These are phyloP conservation scores for Ophiognomonia clavigignenti-juglandacearum DNA, from an alignment of 2,329 filamentous ascomycete genomes.

Conservation along the genomic window DNA sequence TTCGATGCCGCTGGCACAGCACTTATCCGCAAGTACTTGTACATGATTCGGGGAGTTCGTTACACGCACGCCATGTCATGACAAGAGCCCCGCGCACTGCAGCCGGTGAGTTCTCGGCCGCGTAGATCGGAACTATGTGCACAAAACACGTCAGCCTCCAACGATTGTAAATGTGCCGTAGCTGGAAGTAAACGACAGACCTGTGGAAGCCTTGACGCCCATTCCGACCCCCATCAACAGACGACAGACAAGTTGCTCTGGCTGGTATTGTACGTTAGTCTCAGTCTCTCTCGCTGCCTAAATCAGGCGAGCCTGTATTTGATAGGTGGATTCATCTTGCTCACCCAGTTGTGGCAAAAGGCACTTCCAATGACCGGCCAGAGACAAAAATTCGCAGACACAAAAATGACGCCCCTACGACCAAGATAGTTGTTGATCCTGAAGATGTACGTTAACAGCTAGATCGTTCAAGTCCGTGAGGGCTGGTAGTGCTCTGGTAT, in stretches of 20 bases:
- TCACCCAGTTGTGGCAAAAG: background rate
- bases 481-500: background rate
- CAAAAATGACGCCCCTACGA: conserved; percentile 54
- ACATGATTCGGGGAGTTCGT: no score
- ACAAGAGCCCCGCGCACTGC: conserved; percentile 6
- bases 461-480: background rate
- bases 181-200: background rate
- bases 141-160: background rate
- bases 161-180: no score
- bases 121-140: conserved; percentile 1
- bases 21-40: no score
- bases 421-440: conserved; percentile 29
- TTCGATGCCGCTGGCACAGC: background rate
- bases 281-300: no score
- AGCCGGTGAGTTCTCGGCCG: conserved; percentile 5
- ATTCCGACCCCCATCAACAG: conserved; percentile 31
- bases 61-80: background rate
- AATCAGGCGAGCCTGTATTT: background rate
- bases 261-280: conserved; percentile 67
- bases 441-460: no score
- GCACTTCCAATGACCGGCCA: conserved; percentile 56
- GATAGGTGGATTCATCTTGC: background rate
- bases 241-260: conserved; percentile 63
- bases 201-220: conserved; percentile 5
- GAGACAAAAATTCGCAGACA: conserved; percentile 68